A percentile compares a stretch with the other conserved stretches of the same genome.
Evolutionary conservation across 106 monocot species (phyloP).

Genomic region (Dactylorhiza incarnata): DNA sequence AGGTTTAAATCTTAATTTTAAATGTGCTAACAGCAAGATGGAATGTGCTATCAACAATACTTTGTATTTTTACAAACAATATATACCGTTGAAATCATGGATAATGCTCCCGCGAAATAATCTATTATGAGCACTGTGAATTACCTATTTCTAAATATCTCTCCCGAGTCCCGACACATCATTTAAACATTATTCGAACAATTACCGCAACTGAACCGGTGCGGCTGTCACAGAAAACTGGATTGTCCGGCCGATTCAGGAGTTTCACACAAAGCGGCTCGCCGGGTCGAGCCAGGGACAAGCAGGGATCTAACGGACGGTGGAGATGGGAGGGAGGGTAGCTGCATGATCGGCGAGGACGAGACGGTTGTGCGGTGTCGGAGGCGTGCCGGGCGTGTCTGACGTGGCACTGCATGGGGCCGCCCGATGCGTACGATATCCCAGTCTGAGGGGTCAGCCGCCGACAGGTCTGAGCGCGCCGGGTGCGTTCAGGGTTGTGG

Average conservation of each 20-base stretch:
- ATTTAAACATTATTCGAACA: too few species aligned
- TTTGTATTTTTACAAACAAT: too few species aligned
- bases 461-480: neutral
- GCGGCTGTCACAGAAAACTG: neutral
- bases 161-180: too few species aligned
- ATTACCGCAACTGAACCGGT: too few species aligned
- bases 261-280: neutral
- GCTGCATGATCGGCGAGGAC: neutral
- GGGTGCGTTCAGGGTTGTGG: neutral
- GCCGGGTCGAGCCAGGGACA: neutral
- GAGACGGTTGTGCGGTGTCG: neutral
- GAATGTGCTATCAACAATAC: too few species aligned
- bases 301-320: neutral
- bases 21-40: too few species aligned
- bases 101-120: too few species aligned
- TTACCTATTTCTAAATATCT: too few species aligned
- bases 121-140: too few species aligned
- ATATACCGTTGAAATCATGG: too few species aligned
- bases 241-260: neutral
- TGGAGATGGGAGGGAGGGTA: neutral
- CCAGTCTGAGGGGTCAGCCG: neutral
- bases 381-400: neutral
- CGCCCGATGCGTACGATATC: neutral
- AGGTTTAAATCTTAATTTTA: too few species aligned
- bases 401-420: neutral